phyloP scores from a whole-genome alignment of 2,329 filamentous ascomycete species.

The Pleoardoris graminearum region DNA sequence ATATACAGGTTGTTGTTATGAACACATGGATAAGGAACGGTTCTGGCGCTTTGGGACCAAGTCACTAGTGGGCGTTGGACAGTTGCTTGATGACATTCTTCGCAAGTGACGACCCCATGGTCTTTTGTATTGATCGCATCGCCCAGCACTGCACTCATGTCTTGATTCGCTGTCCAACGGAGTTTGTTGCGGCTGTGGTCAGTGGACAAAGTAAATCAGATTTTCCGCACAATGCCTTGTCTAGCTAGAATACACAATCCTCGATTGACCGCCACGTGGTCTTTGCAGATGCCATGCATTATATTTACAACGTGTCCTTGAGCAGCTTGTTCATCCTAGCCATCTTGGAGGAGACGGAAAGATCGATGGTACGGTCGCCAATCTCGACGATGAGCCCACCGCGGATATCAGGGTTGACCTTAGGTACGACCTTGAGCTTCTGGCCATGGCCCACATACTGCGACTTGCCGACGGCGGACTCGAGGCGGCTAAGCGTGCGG shows the following conservation, averaged over 20 bases:
- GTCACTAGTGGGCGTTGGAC: neutral
- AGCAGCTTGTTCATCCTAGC: slow-evolving; percentile 99
- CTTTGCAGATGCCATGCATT: slow-evolving; percentile 17
- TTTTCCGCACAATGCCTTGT: slow-evolving; percentile 24
- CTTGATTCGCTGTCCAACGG: neutral
- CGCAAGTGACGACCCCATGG: no score
- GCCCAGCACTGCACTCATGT: neutral
- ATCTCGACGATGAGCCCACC: slow-evolving; percentile 95
- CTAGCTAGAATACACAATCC: slow-evolving; percentile 43
- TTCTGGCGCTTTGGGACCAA: neutral
- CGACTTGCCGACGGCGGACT: slow-evolving; percentile 87
- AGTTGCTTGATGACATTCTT: no score
- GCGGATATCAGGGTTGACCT: slow-evolving; percentile 92
- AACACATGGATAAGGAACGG: neutral
- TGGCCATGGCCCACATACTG: slow-evolving; percentile 85
- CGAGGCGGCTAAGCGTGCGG: slow-evolving; percentile 83
- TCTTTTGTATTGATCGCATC: neutral
- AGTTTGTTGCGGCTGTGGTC: neutral
- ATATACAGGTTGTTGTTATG: neutral
- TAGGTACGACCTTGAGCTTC: slow-evolving; percentile 96
- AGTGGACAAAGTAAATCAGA: slow-evolving; percentile 25
- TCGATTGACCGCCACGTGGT: slow-evolving; percentile 8
- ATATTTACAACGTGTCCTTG: slow-evolving; percentile 89
- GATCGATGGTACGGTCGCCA: slow-evolving; percentile 96
- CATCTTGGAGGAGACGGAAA: slow-evolving; percentile 92